Base-by-base conservation (phyloP, 306 rosid genomes). In the Nissolia schottii region DNA sequence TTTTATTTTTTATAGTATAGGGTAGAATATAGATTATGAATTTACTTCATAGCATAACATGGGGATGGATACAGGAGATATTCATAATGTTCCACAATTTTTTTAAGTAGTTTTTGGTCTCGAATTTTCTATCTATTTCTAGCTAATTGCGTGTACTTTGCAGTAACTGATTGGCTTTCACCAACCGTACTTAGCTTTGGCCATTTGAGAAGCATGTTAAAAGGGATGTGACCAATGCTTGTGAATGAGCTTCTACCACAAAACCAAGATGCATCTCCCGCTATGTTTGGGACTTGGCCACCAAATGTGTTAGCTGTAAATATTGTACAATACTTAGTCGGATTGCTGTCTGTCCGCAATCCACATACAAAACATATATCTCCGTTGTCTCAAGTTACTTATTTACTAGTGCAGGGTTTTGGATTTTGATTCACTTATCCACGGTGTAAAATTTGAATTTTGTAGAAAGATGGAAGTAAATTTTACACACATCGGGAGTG, bases 131-230 rank as follows among this genome's bases (percentile, higher is more conserved):
- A 29, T 29, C 22, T 58, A 48, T 34, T 24, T 35, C 6, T 67
- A 29, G 46, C 22, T 58, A 48, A 20, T 46, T 68, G 65, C 22
- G 19, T 50, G n/a, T 70, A 16, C 57, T 60, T 75, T 82, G 81
- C 78, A 85, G 87, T 82, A 77, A 78, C 61, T 70, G 72, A 77
- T 32, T 31, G 67, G 23, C 35, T 55, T 19, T 15, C 58, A 28
- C 38, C 68, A 10, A 7, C 24, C 31, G 31, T 46, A 49, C 22
- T 2, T 62, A 56, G 77, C 59, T 64, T 67, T 50, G 29, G 1
- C 31, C 16, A 18, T 13, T 64, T 38, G 46, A 72, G 48, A 45
- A 45, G 19, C 16, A 75, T 67, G 70, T 43, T 66, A 40, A 64
- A 62, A 28, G 77, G 20, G 20, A 48, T 32, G 37, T 19, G 51